These are phyloP conservation scores for Betula pendula DNA, from an alignment of 306 rosid genomes.

Conservation along the genomic window DNA sequence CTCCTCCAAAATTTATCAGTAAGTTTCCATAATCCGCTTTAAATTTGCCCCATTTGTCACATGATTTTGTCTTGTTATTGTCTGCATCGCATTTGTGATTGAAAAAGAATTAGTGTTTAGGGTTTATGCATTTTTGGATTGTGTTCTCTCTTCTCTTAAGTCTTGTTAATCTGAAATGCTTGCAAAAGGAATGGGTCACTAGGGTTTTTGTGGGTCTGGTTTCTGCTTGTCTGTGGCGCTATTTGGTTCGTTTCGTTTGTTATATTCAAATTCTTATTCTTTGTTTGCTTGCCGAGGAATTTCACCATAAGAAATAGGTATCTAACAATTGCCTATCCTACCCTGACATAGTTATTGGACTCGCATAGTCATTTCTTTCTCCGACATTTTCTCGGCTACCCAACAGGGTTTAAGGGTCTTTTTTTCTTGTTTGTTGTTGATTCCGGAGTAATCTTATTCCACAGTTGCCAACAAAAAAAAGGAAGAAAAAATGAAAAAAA, in stretches of 20 bases:
- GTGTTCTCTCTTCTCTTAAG: neutral
- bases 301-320: neutral
- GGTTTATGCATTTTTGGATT: neutral
- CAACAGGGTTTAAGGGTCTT: neutral
- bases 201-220: neutral
- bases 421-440: neutral
- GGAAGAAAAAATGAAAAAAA: neutral
- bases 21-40: conserved; percentile 15
- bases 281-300: neutral
- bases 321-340: neutral
- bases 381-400: neutral
- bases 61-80: neutral
- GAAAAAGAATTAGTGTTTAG: neutral
- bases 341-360: neutral
- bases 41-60: neutral
- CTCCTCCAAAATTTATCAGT: conserved; percentile 51
- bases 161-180: neutral
- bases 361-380: neutral
- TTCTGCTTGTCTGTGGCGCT: neutral
- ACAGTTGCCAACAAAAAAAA: neutral
- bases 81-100: neutral
- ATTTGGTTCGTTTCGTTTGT: neutral
- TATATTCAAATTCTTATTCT: neutral
- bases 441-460: neutral
- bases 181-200: neutral